Base-by-base conservation (phyloP, 495 filamentous ascomycete species). In the Aspergillus incahuasiensis region DNA sequence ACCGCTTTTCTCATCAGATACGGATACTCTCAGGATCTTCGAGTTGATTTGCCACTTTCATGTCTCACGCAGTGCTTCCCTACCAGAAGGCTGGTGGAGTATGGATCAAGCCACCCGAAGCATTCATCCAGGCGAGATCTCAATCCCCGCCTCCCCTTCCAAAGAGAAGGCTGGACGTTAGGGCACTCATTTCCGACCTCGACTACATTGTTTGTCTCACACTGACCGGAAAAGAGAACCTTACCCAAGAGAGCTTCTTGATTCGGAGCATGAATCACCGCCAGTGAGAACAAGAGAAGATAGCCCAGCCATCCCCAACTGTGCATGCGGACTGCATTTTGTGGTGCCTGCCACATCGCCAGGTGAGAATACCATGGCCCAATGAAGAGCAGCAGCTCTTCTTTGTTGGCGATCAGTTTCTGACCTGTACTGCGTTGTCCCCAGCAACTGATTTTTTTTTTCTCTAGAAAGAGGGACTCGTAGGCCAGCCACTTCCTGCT, bases 311-410 rank as follows among this genome's bases (percentile, higher is more conserved):
- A 35, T 28, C 25, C 32, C 5, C 28, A 30, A 30, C 5, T 30
- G 5, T 5, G 28, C 5, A 30, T 30, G 5, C 28, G 28, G 28
- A 30, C 9, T 9, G 5, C 9, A 9, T 9, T 22, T 24, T 50
- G 48, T 34, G 32, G 39, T 50, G n/a, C 48, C 32, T 22, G 19
- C 48, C 48, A 40, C 19, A 19, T 50, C 48, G 21, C 48, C 15
- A 12, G 30, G 32, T 19, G 7, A 9, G 28, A 9, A 5, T 9
- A 30, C 9, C 9, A 9, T 35, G 32, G 32, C 32, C 32, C 25
- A 22, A 13, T 43, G 25, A 30, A 38, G 28, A 34, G 30, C 3
- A 21, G 8, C 16, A 35, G 5, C 45, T 19, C 30, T 48, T 49
- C 30, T 15, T 48, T 3, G 21, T 12, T 38, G 46, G 35, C 18